Base-by-base conservation (phyloP, 495 filamentous ascomycete genomes). In the Aspergillus conjunctus region DNA sequence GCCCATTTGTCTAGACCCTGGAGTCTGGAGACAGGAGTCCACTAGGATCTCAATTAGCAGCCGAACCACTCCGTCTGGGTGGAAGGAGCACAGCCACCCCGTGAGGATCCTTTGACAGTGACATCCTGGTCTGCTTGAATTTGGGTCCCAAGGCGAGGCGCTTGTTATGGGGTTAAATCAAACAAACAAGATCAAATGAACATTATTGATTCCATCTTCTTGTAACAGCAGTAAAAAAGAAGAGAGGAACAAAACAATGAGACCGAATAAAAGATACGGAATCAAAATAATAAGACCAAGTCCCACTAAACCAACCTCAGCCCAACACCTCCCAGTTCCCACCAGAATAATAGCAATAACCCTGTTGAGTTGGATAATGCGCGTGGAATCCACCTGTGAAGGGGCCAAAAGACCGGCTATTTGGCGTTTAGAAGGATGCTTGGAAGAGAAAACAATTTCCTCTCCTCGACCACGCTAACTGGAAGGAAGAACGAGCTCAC, bases 81-180 rank as follows among this genome's bases (percentile, higher is more conserved):
- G 6, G 43, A 18, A 46, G n/a, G n/a, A 48, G 39, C 52, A 49
- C 44, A 57, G 26, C 55, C 55, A 48, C 55, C 26, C 41, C 43
- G 22, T 5, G 20, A 49, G 55, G 31, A 58, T 58, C 37, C 30
- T 50, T 58, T 15, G 46, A 39, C 56, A 39, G 33, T 32, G 39
- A 11, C n/a, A 48, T 21, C 44, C 44, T 20, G 44, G 44, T 20
- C 44, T 20, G 17, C 44, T 48, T 7, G 18, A 43, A 4, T 12
- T 43, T 5, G 37, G 37, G 37, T 54, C n/a, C 18, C 17, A 3
- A 15, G 31, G 18, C 17, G 44, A 11, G 44, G 17, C n/a, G 17
- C 44, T 48, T 10, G 9, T 46, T 26, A 5, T 2, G 5, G 26
- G 26, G 5, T 26, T 26, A 2, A 26, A 26, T 26, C 26, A 26